phyloP scores from a whole-genome alignment of 371 early-diverging fungal genomes.

The Paraphysoderma sedebokerense region DNA sequence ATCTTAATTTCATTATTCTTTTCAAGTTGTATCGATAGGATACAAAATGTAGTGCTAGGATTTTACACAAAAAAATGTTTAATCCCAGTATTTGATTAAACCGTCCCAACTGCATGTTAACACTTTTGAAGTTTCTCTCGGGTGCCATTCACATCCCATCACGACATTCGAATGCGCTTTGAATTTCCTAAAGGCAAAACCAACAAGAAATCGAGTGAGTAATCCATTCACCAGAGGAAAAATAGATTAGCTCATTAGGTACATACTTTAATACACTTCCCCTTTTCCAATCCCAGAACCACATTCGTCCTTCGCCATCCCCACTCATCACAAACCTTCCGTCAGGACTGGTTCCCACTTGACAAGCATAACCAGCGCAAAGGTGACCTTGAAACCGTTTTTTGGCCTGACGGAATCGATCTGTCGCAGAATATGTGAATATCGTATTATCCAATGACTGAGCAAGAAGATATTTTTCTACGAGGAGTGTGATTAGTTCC shows the following conservation, averaged over 20 bases:
- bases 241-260: not conserved
- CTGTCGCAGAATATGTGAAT: conserved; percentile 66
- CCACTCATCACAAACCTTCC: conserved; percentile 76
- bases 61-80: conserved; percentile 4
- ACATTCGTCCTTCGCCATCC: conserved; percentile 80
- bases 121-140: conserved; percentile 80
- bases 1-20: no score
- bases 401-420: conserved; percentile 76
- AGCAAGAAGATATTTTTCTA: conserved; percentile 84
- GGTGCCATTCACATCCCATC: conserved; percentile 84
- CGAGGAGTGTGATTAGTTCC: not conserved
- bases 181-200: conserved; percentile 33
- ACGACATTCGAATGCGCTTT: conserved; percentile 82
- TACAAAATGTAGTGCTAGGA: no score
- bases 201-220: not conserved
- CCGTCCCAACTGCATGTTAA: conserved; percentile 95
- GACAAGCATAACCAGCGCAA: conserved; percentile 89
- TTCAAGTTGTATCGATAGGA: no score
- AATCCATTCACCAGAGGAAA: not conserved
- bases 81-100: conserved; percentile 81
- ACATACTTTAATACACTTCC: conserved; percentile 45
- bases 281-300: conserved; percentile 96
- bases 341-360: conserved; percentile 83
- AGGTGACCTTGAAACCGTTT: conserved; percentile 84
- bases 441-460: conserved; percentile 92